These are phyloP conservation scores for Carex littledalei DNA, from an alignment of 176 grass and related monocot species.

Conservation along the genomic window DNA sequence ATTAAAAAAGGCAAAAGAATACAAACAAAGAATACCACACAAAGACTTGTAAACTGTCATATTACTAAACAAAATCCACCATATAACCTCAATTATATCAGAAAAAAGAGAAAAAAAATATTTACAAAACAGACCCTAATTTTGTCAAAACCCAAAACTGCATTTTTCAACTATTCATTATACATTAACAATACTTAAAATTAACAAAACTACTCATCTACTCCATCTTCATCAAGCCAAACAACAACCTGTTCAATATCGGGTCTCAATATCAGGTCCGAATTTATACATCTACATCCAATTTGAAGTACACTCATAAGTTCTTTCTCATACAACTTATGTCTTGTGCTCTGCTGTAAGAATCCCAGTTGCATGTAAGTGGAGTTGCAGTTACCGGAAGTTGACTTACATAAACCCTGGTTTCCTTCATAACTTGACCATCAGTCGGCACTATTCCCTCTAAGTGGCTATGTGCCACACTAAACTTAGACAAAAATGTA, in stretches of 20 bases:
- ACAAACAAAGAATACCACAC: too few species aligned
- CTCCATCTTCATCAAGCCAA: constrained; percentile 54
- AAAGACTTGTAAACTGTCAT: too few species aligned
- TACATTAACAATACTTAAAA: not conserved
- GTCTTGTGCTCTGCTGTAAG: constrained; percentile 40
- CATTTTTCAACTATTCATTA: constrained; percentile 2
- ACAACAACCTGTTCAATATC: constrained; percentile 73
- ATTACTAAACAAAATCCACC: not conserved
- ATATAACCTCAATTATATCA: not conserved
- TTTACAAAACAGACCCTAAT: not conserved
- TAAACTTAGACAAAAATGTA: constrained; percentile 95
- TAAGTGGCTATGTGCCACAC: constrained; percentile 69
- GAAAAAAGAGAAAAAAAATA: not conserved
- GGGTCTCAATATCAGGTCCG: constrained; percentile 38
- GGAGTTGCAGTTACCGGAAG: constrained; percentile 40
- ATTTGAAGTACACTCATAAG: constrained; percentile 57
- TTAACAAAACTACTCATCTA: constrained; percentile 15
- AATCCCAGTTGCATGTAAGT: constrained; percentile 29
- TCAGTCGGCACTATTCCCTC: constrained; percentile 52
- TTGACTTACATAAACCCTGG: constrained; percentile 50
- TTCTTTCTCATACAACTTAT: constrained; percentile 59
- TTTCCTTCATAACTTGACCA: constrained; percentile 87
- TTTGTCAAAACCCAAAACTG: not conserved
- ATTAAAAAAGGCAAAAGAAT: too few species aligned
- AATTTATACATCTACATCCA: constrained; percentile 60